Conservation (phyloP, 1,284 basidiomycete species). For the Somion occarium region DNA sequence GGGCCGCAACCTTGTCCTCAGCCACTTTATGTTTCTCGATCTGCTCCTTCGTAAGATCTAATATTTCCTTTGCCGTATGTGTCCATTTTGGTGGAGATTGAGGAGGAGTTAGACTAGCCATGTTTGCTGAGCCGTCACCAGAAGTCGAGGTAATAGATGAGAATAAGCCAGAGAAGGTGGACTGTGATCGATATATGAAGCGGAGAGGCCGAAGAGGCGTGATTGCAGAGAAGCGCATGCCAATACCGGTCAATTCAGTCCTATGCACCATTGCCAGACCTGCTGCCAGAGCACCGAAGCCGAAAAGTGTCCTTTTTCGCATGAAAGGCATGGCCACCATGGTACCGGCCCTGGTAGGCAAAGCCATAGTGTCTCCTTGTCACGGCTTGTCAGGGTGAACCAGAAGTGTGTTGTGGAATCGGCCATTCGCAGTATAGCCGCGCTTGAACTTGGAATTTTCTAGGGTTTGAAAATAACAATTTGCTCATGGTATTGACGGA, state of each 20-base stretch:
- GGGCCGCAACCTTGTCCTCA: constrained; percentile 59
- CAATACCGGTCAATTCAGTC: not conserved
- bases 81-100: constrained; percentile 67
- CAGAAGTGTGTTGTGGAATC: not conserved
- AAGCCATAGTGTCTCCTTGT: not conserved
- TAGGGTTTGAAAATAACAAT: too few species aligned
- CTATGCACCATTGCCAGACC: constrained; percentile 5
- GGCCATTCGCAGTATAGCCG: too few species aligned
- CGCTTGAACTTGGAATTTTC: too few species aligned
- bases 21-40: constrained; percentile 53
- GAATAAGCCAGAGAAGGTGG: constrained; percentile 14
- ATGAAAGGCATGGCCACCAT: not conserved
- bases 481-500: too few species aligned
- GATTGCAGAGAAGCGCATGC: constrained; percentile 6
- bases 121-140: constrained; percentile 21
- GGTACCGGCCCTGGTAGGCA: not conserved
- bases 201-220: not conserved
- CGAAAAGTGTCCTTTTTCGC: constrained; percentile 3
- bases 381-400: not conserved
- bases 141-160: constrained; percentile 18
- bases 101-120: constrained; percentile 54
- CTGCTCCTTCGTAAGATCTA: constrained; percentile 50
- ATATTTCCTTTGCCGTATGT: constrained; percentile 60
- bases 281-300: constrained; percentile 7
- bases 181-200: constrained; percentile 16